Base-by-base conservation (phyloP, 257 asterid species). In the Solanum arcanum region DNA sequence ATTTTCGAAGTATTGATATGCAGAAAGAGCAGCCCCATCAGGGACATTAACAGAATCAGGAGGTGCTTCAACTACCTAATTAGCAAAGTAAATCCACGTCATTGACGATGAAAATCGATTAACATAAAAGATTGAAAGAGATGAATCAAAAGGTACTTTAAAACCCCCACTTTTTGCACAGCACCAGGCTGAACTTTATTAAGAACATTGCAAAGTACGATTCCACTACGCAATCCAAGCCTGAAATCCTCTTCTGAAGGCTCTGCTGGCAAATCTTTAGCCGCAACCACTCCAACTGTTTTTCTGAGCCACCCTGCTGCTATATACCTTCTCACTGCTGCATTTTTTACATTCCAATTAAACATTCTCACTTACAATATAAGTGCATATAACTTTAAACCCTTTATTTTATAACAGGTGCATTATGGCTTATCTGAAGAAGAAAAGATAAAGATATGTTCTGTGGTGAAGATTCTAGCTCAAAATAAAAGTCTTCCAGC, bases 231-330 rank as follows among this genome's bases (percentile, higher is more conserved):
- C 76, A 97, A 90, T 49, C 98, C 99, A n/a, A 92, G 93, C 62
- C 97, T 92, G 89, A 97, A 95, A 42, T 92, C 96, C 72, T 95
- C 98, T 90, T 95, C 99, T 64, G 99, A 97, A 84, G 98, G 98
- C 91, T 95, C 92, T 15, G 98, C 98, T 2, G 99, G 98, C 83
- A 97, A 93, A 89, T 97, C 98, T 93, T 91, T 95, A 69, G 95
- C 98, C 39, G 91, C 94, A 68, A 96, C 98, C 35, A 95, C 98
- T 86, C 98, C 99, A 47, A 91, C 94, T 93, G 92, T 91, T 90
- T 94, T 97, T 90, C 99, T 92, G 86, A 97, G 81, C 98, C 99
- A 97, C 70, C 92, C 89, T 29, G 98, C 94, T 6, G 98, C 98
- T 74, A 92, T 98, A 89, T 94, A 91, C 93, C 98, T 94, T 91